Evolutionary conservation across 164 flowering plant genomes (phyloP).

Genomic region (Buxus sempervirens): DNA sequence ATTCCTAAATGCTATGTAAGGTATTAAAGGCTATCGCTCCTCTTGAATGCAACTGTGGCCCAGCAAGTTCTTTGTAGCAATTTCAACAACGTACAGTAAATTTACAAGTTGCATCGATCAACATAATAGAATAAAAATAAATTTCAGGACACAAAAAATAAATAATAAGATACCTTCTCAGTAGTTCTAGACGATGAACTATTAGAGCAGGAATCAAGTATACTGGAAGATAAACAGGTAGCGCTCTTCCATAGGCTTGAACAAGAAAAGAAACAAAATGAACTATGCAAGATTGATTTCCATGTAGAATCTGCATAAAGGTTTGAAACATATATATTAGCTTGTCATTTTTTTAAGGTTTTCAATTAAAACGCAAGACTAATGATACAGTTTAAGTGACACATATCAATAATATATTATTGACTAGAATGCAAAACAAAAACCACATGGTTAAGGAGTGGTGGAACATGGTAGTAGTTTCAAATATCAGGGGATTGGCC

Average conservation of each 20-base stretch:
- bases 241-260: constrained; percentile 88
- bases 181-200: constrained; percentile 84
- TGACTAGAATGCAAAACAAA: too few species aligned
- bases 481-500: too few species aligned
- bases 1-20: background rate
- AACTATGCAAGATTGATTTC: constrained; percentile 62
- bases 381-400: too few species aligned
- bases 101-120: background rate
- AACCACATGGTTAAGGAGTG: too few species aligned
- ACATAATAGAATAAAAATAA: background rate
- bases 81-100: background rate
- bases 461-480: too few species aligned
- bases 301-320: constrained; percentile 86
- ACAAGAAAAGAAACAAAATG: constrained; percentile 67
- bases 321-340: background rate
- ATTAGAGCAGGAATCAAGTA: constrained; percentile 92
- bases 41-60: too few species aligned
- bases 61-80: background rate
- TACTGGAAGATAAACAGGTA: constrained; percentile 95
- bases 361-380: too few species aligned
- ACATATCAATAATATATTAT: too few species aligned
- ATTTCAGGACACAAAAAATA: background rate
- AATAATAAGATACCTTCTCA: constrained; percentile 45
- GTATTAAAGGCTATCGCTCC: too few species aligned
- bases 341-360: background rate